These are phyloP conservation scores for Melaleuca quinquenervia DNA, from an alignment of 345 rosid genomes.

Conservation along the genomic window DNA sequence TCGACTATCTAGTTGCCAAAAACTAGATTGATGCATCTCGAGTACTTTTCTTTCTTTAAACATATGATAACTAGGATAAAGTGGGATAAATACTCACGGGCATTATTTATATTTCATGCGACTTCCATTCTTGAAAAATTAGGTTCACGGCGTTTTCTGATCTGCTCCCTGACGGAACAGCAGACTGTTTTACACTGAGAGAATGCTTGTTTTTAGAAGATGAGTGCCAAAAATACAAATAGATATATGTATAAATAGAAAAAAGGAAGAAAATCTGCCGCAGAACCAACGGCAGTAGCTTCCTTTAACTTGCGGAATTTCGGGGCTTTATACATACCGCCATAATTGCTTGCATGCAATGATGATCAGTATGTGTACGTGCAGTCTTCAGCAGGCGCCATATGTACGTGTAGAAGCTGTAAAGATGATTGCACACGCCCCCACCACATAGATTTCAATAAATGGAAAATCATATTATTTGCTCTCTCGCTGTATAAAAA, in stretches of 20 bases:
- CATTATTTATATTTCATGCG: background rate
- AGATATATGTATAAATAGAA: no score
- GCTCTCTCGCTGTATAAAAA: background rate
- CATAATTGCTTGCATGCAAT: background rate
- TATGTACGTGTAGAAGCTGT: background rate
- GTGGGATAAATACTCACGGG: background rate
- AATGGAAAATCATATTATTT: background rate
- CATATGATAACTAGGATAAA: background rate
- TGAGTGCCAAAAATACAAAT: background rate
- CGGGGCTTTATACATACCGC: background rate
- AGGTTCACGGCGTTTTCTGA: background rate
- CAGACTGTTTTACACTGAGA: background rate
- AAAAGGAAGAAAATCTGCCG: background rate
- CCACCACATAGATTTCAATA: background rate
- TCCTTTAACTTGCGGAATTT: background rate
- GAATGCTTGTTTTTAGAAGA: background rate
- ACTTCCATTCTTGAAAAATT: background rate
- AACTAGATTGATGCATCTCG: background rate
- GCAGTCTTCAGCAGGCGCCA: no score
- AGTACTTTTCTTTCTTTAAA: background rate
- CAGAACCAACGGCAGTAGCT: background rate
- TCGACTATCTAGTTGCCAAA: background rate
- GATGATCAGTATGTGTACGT: background rate
- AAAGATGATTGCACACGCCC: background rate
- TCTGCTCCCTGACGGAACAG: background rate